Conservation (phyloP, 371 early-diverging fungal genomes). For the Lichtheimia ramosa region DNA sequence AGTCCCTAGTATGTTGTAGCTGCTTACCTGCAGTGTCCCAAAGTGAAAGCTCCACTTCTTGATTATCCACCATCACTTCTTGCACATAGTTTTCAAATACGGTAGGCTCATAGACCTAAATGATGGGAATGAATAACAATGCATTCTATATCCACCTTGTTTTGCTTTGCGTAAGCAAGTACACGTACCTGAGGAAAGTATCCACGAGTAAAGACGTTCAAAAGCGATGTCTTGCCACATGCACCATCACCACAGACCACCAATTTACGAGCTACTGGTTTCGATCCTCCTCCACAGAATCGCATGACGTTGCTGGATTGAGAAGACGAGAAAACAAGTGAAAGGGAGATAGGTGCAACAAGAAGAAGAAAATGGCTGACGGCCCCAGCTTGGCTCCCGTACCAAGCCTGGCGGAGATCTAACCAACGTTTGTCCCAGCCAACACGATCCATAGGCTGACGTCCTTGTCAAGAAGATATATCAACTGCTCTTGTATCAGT, state of each 20-base stretch:
- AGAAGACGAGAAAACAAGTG: no score
- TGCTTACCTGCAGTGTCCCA: constrained; percentile 92
- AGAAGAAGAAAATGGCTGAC: no score
- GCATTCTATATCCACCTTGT: neutral
- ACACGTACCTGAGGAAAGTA: constrained; percentile 54
- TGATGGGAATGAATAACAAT: neutral
- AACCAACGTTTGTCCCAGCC: no score
- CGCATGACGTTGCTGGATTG: neutral
- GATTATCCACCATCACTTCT: constrained; percentile 76
- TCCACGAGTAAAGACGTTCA: constrained; percentile 60
- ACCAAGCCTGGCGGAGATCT: no score
- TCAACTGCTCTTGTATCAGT: no score
- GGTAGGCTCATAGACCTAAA: constrained; percentile 60
- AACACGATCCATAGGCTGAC: no score
- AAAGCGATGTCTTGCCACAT: constrained; percentile 65
- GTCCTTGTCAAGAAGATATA: no score
- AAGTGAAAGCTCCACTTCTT: constrained; percentile 76
- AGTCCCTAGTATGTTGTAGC: neutral
- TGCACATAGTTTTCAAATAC: constrained; percentile 89
- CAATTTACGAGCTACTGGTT: constrained; percentile 44
- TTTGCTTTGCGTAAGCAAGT: neutral
- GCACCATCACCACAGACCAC: constrained; percentile 72
- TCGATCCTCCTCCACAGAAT: constrained; percentile 7
- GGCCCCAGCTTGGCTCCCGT: no score
- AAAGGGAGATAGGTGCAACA: no score